phyloP scores from a whole-genome alignment of 2,329 filamentous ascomycete genomes.

The Penicillium brasilianum region DNA sequence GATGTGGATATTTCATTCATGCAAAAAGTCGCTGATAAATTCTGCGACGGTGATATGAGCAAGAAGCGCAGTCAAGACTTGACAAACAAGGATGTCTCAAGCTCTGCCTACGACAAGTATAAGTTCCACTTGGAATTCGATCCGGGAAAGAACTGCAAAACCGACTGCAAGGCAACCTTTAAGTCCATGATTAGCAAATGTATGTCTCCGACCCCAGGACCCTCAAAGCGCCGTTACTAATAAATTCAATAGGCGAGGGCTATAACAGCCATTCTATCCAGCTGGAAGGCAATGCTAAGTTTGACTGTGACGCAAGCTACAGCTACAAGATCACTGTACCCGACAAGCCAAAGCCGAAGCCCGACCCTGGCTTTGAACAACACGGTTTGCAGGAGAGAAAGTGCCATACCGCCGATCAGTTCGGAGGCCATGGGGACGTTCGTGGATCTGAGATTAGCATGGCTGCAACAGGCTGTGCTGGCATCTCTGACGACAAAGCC shows the following conservation, averaged over 20 bases:
- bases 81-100: neutral
- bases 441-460: neutral
- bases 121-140: neutral
- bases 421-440: neutral
- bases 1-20: neutral
- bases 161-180: neutral
- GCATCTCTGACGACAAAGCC: neutral
- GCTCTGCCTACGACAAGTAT: neutral
- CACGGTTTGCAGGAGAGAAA: neutral
- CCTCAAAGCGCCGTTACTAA: neutral
- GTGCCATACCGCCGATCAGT: neutral
- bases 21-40: neutral
- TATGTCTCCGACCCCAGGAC: neutral
- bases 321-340: neutral
- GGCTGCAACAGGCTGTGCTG: neutral
- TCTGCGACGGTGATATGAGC: neutral
- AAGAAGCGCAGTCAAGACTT: neutral
- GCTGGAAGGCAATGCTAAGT: neutral
- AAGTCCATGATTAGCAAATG: neutral
- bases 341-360: neutral
- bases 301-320: neutral
- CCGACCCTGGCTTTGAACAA: neutral
- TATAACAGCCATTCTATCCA: neutral
- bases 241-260: neutral
- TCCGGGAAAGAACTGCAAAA: neutral